Evolutionary conservation across 805 yeast species (phyloP).

Genomic region (Cyberlindnera maclurae): DNA sequence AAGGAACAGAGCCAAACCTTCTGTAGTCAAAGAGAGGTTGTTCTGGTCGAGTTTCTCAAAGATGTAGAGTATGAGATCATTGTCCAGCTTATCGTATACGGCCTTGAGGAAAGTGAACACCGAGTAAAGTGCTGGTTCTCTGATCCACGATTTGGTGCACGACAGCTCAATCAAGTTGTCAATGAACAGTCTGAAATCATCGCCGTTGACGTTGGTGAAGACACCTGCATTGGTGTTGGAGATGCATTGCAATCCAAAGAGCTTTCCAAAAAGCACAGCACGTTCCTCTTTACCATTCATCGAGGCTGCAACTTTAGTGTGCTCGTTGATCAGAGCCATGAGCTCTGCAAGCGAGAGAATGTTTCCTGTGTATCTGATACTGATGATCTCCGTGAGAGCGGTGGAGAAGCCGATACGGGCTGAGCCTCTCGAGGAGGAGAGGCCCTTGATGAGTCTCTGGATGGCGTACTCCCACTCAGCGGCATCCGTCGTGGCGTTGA

Average conservation of each 20-base stretch:
- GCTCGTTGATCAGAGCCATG: constrained; percentile 28
- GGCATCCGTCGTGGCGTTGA: constrained; percentile 33
- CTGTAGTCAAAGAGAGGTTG: constrained; percentile 60
- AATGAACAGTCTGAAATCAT: constrained; percentile 35
- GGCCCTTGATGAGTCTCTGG: constrained; percentile 70
- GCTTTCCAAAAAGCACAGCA: constrained; percentile 69
- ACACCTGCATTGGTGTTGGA: constrained; percentile 34
- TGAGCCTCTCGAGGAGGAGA: constrained; percentile 73
- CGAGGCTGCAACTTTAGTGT: constrained; percentile 33
- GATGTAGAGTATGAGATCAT: constrained; percentile 22
- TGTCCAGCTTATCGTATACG: constrained; percentile 17
- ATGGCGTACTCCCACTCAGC: constrained; percentile 80
- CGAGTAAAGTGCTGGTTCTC: constrained; percentile 75
- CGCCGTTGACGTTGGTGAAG: constrained; percentile 3
- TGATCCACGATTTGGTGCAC: constrained; percentile 67
- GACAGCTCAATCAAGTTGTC: constrained; percentile 50
- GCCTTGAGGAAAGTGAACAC: constrained; percentile 46
- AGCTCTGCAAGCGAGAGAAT: constrained; percentile 32
- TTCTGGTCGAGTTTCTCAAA: constrained; percentile 41
- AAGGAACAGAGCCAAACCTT: constrained; percentile 71
- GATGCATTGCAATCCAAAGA: constrained; percentile 78
- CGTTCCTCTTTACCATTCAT: constrained; percentile 79
- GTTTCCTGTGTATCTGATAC: constrained; percentile 27
- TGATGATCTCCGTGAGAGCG: constrained; percentile 67
- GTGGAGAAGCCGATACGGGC: constrained; percentile 86